Percentiles rank a stretch among this genome's conserved stretches.
Evolutionary conservation across 1,284 basidiomycete genomes (phyloP).

Genomic region (Ganoderma leucocontextum): DNA sequence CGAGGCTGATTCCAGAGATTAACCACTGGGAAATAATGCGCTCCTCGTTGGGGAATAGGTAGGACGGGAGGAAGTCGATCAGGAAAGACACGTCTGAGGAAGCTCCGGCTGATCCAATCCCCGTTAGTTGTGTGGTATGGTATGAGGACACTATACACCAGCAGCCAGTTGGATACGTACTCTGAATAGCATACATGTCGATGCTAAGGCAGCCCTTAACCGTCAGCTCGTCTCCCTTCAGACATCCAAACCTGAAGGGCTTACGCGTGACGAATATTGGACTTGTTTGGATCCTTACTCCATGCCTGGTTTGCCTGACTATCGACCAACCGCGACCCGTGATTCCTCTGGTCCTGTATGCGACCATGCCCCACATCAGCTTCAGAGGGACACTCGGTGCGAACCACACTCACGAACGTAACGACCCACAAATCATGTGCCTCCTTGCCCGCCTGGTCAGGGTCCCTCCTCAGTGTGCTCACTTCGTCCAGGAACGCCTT

Average conservation of each 20-base stretch:
- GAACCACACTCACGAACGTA: slow-evolving; percentile 49
- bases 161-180: slow-evolving; percentile 48
- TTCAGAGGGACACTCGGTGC: neutral
- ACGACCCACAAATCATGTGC: slow-evolving; percentile 60
- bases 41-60: slow-evolving; percentile 81
- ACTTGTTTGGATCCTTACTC: slow-evolving; percentile 49
- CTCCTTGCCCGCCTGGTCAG: slow-evolving; percentile 18
- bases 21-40: slow-evolving; percentile 73
- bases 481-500: slow-evolving; percentile 41
- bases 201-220: slow-evolving; percentile 50
- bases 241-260: slow-evolving; percentile 37
- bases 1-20: slow-evolving; percentile 76
- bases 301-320: slow-evolving; percentile 63
- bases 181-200: slow-evolving; percentile 79
- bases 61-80: slow-evolving; percentile 82
- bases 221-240: neutral
- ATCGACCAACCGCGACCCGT: slow-evolving; percentile 67
- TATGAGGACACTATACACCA: neutral
- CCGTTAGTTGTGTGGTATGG: neutral
- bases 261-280: slow-evolving; percentile 74
- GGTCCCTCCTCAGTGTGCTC: slow-evolving; percentile 36
- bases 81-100: slow-evolving; percentile 81
- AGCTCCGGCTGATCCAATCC: slow-evolving; percentile 63
- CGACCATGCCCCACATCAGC: neutral
- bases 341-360: slow-evolving; percentile 81